Evolutionary conservation across 2,329 filamentous ascomycete genomes (phyloP), one percentile per base, ranked within the genome.

Genomic region (Cytospora chrysosperma): DNA sequence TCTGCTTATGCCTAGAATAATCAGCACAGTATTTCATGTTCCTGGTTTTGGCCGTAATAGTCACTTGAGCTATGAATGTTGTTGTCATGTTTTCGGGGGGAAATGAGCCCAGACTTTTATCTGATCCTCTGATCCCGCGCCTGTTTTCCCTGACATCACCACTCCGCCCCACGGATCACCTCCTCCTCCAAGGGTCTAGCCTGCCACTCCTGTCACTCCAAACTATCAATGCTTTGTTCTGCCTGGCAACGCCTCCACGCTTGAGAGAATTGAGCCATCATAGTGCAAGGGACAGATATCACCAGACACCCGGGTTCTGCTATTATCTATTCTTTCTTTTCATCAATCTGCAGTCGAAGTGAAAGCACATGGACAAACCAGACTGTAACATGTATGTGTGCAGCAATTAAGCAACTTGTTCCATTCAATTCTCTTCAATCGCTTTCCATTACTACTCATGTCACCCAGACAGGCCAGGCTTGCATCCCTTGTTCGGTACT

Each of bases 111-210:
- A 61, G 58, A 34, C 55, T 50, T 32, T 61, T 61, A 61, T 61
- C 51, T 47, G 58, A 61, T 61, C 51, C 58, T 61, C 54, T 61
- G 34, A 61, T 61, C 27, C 37, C 58, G 21, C 51, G 34, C 40
- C 37, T 47, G 9, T 40, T 60, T 47, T 26, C 58, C 27, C 58
- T 61, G 58, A 61, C 58, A 61, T 61, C 58, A 61, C 58, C 58
- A 55, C 21, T 52, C 58, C 47, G 50, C 2, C 40, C 15, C 58
- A 32, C 27, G 10, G 28, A 55, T 55, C 37, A 55, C 54, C 37
- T 53, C 37, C 30, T 40, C 28, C 54, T 53, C n/a, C 58, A 61
- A 61, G 58, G n/a, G 58, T 27, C 58, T 61, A 21, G 51, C 58
- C 58, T 43, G 50, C 30, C 50, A 40, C 34, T 53, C n/a, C n/a